These are phyloP conservation scores for Pythium guiyangense DNA, from an alignment of 352 stramenopile species.

Conservation along the genomic window DNA sequence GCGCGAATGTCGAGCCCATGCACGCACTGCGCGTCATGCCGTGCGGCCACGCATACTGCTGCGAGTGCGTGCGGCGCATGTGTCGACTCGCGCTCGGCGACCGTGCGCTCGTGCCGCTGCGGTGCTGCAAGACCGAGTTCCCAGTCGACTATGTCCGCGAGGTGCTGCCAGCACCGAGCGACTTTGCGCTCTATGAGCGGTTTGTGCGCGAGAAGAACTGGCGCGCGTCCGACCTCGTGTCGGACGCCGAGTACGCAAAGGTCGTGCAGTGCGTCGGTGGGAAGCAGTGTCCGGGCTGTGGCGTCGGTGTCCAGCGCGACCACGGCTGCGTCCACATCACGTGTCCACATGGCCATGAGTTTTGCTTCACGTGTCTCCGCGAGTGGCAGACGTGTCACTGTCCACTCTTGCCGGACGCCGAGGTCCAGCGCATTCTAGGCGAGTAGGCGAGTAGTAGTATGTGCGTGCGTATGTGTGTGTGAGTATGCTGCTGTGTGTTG, in stretches of 20 bases:
- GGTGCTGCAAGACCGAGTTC: conserved; percentile 70
- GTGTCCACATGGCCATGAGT: conserved; percentile 67
- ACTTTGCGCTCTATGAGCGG: conserved; percentile 42
- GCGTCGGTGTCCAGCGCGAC: conserved; percentile 65
- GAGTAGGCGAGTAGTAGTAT: no score
- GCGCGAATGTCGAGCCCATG: conserved; percentile 17
- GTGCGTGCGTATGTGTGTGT: background rate
- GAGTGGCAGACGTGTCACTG: conserved; percentile 53
- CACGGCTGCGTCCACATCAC: conserved; percentile 78
- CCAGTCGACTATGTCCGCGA: conserved; percentile 54
- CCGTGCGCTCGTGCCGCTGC: conserved; percentile 52
- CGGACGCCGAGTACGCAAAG: conserved; percentile 55
- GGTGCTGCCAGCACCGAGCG: conserved; percentile 17
- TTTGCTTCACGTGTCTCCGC: conserved; percentile 67
- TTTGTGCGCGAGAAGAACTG: conserved; percentile 51
- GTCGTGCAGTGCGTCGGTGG: conserved; percentile 35
- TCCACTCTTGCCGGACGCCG: conserved; percentile 48
- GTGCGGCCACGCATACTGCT: conserved; percentile 65
- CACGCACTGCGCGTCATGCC: conserved; percentile 25
- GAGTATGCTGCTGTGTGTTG: no score
- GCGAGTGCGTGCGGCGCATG: conserved; percentile 53
- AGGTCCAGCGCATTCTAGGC: conserved; percentile 45
- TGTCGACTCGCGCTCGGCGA: conserved; percentile 49
- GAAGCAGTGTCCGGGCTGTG: conserved; percentile 75
- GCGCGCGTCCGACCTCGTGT: conserved; percentile 49